Evolutionary conservation across 73 alveolate species (phyloP).

Genomic region (Stentor coeruleus): DNA sequence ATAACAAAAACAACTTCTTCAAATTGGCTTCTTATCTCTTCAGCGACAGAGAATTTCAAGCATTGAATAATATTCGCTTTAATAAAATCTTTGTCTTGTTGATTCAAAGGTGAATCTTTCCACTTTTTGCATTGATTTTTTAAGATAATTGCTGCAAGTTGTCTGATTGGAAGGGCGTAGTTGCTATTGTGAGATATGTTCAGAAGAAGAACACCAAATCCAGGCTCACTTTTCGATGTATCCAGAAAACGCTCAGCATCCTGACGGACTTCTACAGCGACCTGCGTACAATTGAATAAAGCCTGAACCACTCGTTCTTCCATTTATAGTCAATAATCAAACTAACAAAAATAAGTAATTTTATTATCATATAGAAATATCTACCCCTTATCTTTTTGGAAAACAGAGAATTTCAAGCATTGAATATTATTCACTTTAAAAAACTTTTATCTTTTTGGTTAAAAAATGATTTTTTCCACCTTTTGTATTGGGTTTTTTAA

Average conservation of each 20-base stretch:
- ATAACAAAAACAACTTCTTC: slow-evolving; percentile 7
- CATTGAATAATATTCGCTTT: slow-evolving; percentile 1
- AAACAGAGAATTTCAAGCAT: not conserved
- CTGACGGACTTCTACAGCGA: not conserved
- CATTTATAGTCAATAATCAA: not conserved
- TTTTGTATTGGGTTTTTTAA: not conserved
- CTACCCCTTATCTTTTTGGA: too few species aligned
- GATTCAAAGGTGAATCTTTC: slow-evolving; percentile 8
- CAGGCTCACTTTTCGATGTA: not conserved
- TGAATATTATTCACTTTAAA: not conserved
- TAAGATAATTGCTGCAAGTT: slow-evolving; percentile 11
- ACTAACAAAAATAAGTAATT: too few species aligned
- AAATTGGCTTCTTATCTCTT: not conserved
- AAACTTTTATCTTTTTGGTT: not conserved
- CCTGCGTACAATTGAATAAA: not conserved
- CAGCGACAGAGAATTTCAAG: not conserved
- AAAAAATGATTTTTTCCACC: not conserved
- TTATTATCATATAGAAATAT: too few species aligned
- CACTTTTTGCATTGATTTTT: slow-evolving; percentile 5
- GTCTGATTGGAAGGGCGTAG: not conserved
- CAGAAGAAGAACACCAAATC: not conserved
- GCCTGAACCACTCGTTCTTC: slow-evolving; percentile 6
- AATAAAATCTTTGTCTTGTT: not conserved
- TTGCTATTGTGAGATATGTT: not conserved
- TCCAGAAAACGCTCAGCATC: not conserved